Conservation (phyloP, 1,284 basidiomycete genomes). For the Cryptococcus sp. region DNA sequence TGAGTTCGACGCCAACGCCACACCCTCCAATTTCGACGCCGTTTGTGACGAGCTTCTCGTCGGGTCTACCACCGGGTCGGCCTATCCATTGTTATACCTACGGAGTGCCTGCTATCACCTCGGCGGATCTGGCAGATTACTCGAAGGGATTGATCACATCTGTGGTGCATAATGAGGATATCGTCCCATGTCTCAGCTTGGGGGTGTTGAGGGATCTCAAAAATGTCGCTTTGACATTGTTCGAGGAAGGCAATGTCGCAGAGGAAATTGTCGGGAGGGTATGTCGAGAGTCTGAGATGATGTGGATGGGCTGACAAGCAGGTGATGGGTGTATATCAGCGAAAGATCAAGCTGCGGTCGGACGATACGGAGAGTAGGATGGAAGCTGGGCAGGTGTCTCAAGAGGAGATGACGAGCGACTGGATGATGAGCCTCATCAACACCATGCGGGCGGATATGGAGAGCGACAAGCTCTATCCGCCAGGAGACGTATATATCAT, state of each 20-base stretch:
- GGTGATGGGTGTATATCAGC: slow-evolving; percentile 32
- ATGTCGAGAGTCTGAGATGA: slow-evolving; percentile 9
- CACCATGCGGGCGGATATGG: slow-evolving; percentile 48
- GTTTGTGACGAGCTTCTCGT: slow-evolving; percentile 48
- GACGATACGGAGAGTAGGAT: background rate
- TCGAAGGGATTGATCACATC: slow-evolving; percentile 48
- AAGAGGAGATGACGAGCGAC: slow-evolving; percentile 33
- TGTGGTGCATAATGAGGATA: slow-evolving; percentile 46
- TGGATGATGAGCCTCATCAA: slow-evolving; percentile 48
- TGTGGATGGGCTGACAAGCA: slow-evolving; percentile 1
- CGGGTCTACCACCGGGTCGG: slow-evolving; percentile 50
- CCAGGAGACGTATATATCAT: slow-evolving; percentile 42
- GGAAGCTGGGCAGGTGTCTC: background rate
- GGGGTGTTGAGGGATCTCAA: slow-evolving; percentile 51
- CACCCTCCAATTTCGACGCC: slow-evolving; percentile 46
- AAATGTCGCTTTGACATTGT: slow-evolving; percentile 48
- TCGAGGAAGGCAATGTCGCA: slow-evolving; percentile 46
- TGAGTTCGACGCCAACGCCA: slow-evolving; percentile 10
- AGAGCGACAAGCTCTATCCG: slow-evolving; percentile 48
- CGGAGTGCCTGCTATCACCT: slow-evolving; percentile 48
- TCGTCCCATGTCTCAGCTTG: slow-evolving; percentile 45
- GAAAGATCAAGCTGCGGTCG: slow-evolving; percentile 17
- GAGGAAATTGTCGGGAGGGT: slow-evolving; percentile 51
- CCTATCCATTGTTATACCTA: slow-evolving; percentile 51
- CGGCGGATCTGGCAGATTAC: slow-evolving; percentile 48